These are phyloP conservation scores for Colletotrichum australisinense DNA, from an alignment of 2,329 filamentous ascomycete species.

Conservation along the genomic window DNA sequence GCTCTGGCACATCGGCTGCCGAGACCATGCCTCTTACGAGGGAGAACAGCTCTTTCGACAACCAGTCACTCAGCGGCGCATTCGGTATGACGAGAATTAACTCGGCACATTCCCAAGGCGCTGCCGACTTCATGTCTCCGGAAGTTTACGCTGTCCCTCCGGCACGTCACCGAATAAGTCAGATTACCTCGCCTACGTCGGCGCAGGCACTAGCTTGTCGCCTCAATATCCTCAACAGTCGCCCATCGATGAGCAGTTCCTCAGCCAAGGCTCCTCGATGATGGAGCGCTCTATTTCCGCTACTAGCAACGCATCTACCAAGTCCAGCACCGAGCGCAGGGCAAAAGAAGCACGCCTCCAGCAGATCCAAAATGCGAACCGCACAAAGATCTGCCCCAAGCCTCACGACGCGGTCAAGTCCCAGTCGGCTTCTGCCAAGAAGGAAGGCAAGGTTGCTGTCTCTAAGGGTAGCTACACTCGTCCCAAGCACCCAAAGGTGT, in stretches of 20 bases:
- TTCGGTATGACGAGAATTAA: conserved; percentile 51
- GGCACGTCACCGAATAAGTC: conserved; percentile 43
- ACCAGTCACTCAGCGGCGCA: conserved; percentile 41
- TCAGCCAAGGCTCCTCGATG: conserved; percentile 43
- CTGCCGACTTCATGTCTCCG: conserved; percentile 37
- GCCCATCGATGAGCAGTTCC: conserved; percentile 42
- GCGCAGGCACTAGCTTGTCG: conserved; percentile 51
- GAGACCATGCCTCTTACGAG: conserved; percentile 56
- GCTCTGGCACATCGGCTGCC: conserved; percentile 51
- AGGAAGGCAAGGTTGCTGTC: conserved; percentile 56
- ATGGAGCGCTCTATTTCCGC: conserved; percentile 64
- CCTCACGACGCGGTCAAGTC: conserved; percentile 46
- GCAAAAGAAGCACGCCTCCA: conserved; percentile 60
- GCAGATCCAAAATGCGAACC: conserved; percentile 56
- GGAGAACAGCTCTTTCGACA: conserved; percentile 53
- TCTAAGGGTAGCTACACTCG: conserved; percentile 62
- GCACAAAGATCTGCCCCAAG: conserved; percentile 58
- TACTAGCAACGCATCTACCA: conserved; percentile 56
- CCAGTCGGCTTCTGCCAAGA: conserved; percentile 43
- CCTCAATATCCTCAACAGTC: conserved; percentile 45
- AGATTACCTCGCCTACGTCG: conserved; percentile 47
- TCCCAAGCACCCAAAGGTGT: conserved; percentile 77
- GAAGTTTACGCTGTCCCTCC: conserved; percentile 38
- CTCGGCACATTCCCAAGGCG: conserved; percentile 50
- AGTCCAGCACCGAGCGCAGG: conserved; percentile 56